Percentiles rank a stretch among this genome's conserved stretches.
Conservation (phyloP, 192 early-diverging fungal genomes). For the Jimgerdemannia flammicorona region DNA sequence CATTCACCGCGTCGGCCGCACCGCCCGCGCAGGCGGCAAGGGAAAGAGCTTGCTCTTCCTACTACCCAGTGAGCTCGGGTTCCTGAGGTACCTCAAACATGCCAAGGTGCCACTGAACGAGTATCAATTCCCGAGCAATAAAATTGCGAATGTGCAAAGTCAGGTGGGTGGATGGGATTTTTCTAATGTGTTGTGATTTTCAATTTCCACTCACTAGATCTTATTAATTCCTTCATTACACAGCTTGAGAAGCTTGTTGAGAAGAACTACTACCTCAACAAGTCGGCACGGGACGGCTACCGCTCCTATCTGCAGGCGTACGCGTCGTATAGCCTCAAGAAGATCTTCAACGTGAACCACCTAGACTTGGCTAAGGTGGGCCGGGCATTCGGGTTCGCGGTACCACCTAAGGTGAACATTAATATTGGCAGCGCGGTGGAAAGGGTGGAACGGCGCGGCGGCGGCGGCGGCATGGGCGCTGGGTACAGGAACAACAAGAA, state of each 20-base stretch:
- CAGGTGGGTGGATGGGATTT: slow-evolving; percentile 37
- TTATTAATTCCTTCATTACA: too few relatives aligned
- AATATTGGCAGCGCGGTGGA: slow-evolving; percentile 43
- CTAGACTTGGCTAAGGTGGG: slow-evolving; percentile 92
- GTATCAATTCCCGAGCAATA: slow-evolving; percentile 93
- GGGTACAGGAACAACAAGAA: slow-evolving; percentile 12
- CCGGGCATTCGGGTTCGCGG: slow-evolving; percentile 92
- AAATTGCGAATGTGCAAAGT: slow-evolving; percentile 96
- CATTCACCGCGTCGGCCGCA: slow-evolving; percentile 94
- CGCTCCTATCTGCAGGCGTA: slow-evolving; percentile 96
- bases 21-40: slow-evolving; percentile 85
- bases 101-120: slow-evolving; percentile 99
- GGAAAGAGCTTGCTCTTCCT: slow-evolving; percentile 96
- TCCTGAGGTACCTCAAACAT: slow-evolving; percentile 96
- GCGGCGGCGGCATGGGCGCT: slow-evolving; percentile 17
- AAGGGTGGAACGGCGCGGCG: slow-evolving; percentile 20
- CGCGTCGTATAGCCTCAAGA: slow-evolving; percentile 92
- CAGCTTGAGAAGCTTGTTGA: slow-evolving; percentile 94
- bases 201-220: too few relatives aligned
- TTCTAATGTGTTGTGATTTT: too few relatives aligned
- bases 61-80: slow-evolving; percentile 89
- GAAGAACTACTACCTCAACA: slow-evolving; percentile 98
- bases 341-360: slow-evolving; percentile 90
- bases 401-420: slow-evolving; percentile 93
- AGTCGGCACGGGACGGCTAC: slow-evolving; percentile 94